A percentile compares a stretch with the other conserved stretches of the same genome.
Evolutionary conservation across 2,329 filamentous ascomycete species (phyloP).

Genomic region (Helotiales sp.): DNA sequence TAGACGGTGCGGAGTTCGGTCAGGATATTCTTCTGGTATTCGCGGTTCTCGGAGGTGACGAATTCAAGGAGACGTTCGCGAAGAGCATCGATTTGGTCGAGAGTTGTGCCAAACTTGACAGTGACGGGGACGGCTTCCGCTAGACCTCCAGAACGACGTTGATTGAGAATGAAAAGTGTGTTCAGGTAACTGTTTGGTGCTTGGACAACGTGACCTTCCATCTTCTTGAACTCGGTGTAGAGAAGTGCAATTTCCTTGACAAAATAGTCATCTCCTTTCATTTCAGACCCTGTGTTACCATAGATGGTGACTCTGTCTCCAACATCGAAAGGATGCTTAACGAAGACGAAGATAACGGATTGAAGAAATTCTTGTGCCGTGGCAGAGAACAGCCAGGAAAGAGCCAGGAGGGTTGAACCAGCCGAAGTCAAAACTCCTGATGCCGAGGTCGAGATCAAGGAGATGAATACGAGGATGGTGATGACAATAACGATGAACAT

Average conservation of each 20-base stretch:
- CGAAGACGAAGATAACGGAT: slow-evolving; percentile 92
- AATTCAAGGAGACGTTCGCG: slow-evolving; percentile 83
- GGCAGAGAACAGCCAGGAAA: slow-evolving; percentile 90
- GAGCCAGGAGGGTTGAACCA: slow-evolving; percentile 82
- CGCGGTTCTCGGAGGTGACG: slow-evolving; percentile 82
- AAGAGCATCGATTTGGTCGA: slow-evolving; percentile 81
- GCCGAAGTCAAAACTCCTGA: slow-evolving; percentile 88
- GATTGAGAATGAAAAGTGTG: slow-evolving; percentile 91
- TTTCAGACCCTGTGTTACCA: slow-evolving; percentile 79
- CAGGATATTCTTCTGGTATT: slow-evolving; percentile 84
- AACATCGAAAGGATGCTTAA: slow-evolving; percentile 97
- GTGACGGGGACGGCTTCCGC: slow-evolving; percentile 84
- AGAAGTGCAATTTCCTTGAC: slow-evolving; percentile 92
- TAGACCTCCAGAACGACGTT: slow-evolving; percentile 84
- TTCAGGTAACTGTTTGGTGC: slow-evolving; percentile 95
- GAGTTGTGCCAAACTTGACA: slow-evolving; percentile 86
- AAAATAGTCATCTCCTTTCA: slow-evolving; percentile 90
- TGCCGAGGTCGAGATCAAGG: slow-evolving; percentile 88
- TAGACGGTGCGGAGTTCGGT: slow-evolving; percentile 82
- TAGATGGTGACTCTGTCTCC: slow-evolving; percentile 93
- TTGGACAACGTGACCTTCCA: slow-evolving; percentile 95
- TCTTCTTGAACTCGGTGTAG: slow-evolving; percentile 98
- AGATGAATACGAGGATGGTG: slow-evolving; percentile 83
- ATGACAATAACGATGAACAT: slow-evolving; percentile 85
- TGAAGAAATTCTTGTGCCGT: slow-evolving; percentile 95